Evolutionary conservation across 148 eudicot species (phyloP).

Genomic region (Rhododendron ferrugineum): DNA sequence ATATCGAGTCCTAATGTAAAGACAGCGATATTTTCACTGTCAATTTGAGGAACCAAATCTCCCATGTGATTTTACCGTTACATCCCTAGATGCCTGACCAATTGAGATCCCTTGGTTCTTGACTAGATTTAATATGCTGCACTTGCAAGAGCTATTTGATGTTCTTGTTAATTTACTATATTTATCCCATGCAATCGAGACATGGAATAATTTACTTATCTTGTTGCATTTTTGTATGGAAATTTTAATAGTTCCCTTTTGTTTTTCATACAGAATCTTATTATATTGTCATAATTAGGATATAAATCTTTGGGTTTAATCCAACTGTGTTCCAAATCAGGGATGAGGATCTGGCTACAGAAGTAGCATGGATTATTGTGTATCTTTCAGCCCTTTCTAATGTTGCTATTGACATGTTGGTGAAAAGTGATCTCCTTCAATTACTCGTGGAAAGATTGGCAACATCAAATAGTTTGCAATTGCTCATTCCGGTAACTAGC

Average conservation of each 20-base stretch:
- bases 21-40: neutral
- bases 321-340: constrained; percentile 36
- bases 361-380: constrained; percentile 97
- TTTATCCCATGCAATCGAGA: neutral
- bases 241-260: neutral
- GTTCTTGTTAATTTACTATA: neutral
- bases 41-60: neutral
- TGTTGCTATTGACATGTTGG: constrained; percentile 63
- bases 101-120: neutral
- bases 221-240: neutral
- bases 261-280: neutral
- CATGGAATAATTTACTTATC: neutral
- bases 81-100: neutral
- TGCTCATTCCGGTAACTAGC: constrained; percentile 81
- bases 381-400: constrained; percentile 92
- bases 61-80: neutral
- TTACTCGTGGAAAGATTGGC: constrained; percentile 76
- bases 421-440: constrained; percentile 67
- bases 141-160: neutral
- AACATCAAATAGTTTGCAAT: constrained; percentile 70
- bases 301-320: neutral
- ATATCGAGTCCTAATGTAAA: neutral
- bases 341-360: constrained; percentile 95
- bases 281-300: neutral
- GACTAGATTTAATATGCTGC: neutral